phyloP scores from a whole-genome alignment of 1,284 basidiomycete species.

The Puccinia coronata region DNA sequence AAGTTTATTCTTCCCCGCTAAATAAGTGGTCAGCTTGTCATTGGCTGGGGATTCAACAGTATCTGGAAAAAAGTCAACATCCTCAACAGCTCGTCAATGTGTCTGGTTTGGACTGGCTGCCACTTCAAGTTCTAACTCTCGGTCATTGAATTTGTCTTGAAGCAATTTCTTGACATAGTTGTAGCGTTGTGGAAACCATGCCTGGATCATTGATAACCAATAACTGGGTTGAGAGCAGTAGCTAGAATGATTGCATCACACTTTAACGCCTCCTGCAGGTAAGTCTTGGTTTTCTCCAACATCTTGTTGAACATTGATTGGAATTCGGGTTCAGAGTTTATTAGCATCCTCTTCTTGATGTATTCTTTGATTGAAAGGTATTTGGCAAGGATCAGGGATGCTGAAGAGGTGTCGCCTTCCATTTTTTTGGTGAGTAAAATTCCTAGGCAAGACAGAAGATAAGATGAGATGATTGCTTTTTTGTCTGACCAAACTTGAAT shows the following conservation, averaged over 20 bases:
- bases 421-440: neutral
- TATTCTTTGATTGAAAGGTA: neutral
- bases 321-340: neutral
- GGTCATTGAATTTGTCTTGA: neutral
- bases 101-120: neutral
- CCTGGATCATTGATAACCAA: neutral
- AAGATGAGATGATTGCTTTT: no score
- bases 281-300: conserved; percentile 3
- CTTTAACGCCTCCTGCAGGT: neutral
- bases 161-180: neutral
- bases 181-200: neutral
- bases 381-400: neutral
- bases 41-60: neutral
- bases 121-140: neutral
- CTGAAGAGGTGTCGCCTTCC: neutral
- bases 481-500: neutral
- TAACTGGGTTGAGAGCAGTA: neutral
- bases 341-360: neutral
- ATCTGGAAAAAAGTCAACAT: neutral
- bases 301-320: neutral
- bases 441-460: neutral
- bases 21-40: conserved; percentile 6
- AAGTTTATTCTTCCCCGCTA: neutral
- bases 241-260: neutral
- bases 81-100: neutral